phyloP scores from a whole-genome alignment of 1,284 basidiomycete genomes.

The Leccinum angustisporum region DNA sequence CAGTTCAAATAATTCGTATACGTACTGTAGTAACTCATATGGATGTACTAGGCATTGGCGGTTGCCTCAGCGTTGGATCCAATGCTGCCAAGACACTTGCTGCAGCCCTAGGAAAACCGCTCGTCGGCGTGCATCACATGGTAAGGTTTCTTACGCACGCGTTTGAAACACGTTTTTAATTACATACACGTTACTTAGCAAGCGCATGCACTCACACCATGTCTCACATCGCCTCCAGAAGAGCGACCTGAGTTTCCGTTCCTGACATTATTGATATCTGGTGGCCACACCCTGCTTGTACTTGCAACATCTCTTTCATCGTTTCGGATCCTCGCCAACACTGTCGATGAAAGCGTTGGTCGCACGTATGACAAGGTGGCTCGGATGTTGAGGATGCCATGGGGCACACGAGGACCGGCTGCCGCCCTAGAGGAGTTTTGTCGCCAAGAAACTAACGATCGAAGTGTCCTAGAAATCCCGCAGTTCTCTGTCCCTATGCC shows the following conservation, averaged over 20 bases:
- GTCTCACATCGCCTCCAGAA: conserved; percentile 61
- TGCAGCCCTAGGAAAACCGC: conserved; percentile 70
- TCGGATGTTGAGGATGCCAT: conserved; percentile 63
- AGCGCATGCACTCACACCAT: conserved; percentile 88
- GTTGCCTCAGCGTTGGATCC: conserved; percentile 76
- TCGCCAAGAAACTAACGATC: conserved; percentile 30
- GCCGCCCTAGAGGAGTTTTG: conserved; percentile 77
- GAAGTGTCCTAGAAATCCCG: conserved; percentile 35
- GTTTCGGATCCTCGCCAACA: conserved; percentile 76
- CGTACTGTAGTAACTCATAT: background rate
- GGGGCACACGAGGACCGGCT: conserved; percentile 64
- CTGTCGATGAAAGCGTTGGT: conserved; percentile 77
- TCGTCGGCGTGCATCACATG: conserved; percentile 95
- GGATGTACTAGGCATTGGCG: conserved; percentile 60
- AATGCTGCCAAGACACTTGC: conserved; percentile 83
- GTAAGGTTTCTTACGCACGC: conserved; percentile 42
- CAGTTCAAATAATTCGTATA: background rate
- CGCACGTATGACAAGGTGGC: conserved; percentile 81
- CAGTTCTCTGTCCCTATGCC: conserved; percentile 55
- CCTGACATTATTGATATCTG: conserved; percentile 83
- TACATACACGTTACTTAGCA: conserved; percentile 51
- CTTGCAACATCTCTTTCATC: conserved; percentile 59
- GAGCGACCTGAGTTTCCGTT: conserved; percentile 75
- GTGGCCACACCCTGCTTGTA: conserved; percentile 88
- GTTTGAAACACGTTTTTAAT: background rate